These are phyloP conservation scores for Fusarium buharicum DNA, from an alignment of 2,329 filamentous ascomycete species.

Conservation along the genomic window DNA sequence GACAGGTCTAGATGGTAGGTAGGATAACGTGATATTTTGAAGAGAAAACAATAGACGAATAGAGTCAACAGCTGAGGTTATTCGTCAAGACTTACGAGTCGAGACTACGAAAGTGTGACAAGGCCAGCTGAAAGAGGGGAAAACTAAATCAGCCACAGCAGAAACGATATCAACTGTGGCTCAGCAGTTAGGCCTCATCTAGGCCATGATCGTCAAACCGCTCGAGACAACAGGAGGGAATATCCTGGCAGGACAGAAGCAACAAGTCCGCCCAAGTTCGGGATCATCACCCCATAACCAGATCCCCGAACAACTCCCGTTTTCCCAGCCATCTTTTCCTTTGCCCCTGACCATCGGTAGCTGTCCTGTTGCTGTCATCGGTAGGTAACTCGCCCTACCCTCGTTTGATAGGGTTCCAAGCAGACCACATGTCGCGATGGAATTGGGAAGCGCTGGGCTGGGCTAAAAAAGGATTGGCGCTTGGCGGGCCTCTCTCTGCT, in stretches of 20 bases:
- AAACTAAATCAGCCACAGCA: constrained; percentile 13
- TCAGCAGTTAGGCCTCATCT: constrained; percentile 19
- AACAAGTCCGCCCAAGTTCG: constrained; percentile 3
- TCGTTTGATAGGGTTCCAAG: constrained; percentile 42
- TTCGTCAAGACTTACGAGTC: constrained; percentile 12
- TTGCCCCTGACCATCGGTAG: constrained; percentile 10
- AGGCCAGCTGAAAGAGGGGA: constrained; percentile 34
- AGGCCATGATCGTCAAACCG: background rate
- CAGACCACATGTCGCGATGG: constrained; percentile 45
- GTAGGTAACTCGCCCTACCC: constrained; percentile 28
- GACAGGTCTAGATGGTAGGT: constrained; percentile 1
- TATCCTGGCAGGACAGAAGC: constrained; percentile 25
- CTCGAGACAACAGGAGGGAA: constrained; percentile 9
- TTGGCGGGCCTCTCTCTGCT: constrained; percentile 18
- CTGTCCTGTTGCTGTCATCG: constrained; percentile 2
- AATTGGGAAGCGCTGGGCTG: constrained; percentile 29
- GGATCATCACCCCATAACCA: constrained; percentile 24
- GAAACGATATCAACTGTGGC: constrained; percentile 19
- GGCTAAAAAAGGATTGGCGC: constrained; percentile 16
- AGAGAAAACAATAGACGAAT: constrained; percentile 1
- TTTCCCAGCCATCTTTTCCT: constrained; percentile 31
- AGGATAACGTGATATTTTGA: background rate
- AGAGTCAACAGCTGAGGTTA: constrained; percentile 7
- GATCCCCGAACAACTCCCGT: background rate
- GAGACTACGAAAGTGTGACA: constrained; percentile 23